Conservation (phyloP, 2,329 filamentous ascomycete species). For the Aspergillus costaricaensis region DNA sequence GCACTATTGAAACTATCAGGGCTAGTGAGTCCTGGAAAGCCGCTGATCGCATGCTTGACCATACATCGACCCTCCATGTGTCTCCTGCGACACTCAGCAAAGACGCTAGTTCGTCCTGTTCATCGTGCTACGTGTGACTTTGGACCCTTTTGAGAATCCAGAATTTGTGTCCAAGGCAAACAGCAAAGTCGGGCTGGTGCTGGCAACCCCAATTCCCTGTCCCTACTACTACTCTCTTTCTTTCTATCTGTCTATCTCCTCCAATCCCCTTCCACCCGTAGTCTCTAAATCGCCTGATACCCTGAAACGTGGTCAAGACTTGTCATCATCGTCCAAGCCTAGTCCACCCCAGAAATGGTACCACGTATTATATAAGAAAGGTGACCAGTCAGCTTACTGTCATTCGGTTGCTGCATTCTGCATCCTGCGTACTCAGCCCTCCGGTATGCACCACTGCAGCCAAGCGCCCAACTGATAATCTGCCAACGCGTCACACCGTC, state of each 20-base stretch:
- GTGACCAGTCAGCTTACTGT: constrained; percentile 8
- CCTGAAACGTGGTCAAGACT: constrained; percentile 5
- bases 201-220: background rate
- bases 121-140: constrained; percentile 10
- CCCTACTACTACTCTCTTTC: too few species aligned
- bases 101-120: constrained; percentile 6
- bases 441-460: constrained; percentile 18
- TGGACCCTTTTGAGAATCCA: background rate
- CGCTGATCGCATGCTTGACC: constrained; percentile 19
- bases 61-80: constrained; percentile 11
- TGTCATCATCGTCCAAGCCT: background rate
- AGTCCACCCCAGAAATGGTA: constrained; percentile 2
- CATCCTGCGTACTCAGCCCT: constrained; percentile 22
- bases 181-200: background rate
- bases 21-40: constrained; percentile 13
- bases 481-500: constrained; percentile 28
- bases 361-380: constrained; percentile 17
- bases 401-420: constrained; percentile 11
- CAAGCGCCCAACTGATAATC: constrained; percentile 15
- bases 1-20: constrained; percentile 17
- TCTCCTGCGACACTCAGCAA: constrained; percentile 7
- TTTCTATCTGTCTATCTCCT: background rate
- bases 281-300: background rate
- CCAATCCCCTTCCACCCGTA: background rate
- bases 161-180: background rate